phyloP scores from a whole-genome alignment of 805 yeast genomes.

The Nakazawaea holstii region DNA sequence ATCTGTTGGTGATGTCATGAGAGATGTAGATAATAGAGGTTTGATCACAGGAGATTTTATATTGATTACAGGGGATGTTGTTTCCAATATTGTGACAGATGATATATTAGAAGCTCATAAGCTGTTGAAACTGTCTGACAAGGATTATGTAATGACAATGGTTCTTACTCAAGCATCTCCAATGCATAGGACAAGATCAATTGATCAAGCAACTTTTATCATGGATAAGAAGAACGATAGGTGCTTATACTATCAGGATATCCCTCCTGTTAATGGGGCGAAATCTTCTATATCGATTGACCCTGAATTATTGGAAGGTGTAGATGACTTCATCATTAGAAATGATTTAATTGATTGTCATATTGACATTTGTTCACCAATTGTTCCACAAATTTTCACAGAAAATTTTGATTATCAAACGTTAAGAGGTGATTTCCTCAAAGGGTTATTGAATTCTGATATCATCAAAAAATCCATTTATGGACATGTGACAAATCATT shows the following conservation, averaged over 20 bases:
- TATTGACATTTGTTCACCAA: slow-evolving; percentile 91
- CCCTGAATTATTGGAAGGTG: slow-evolving; percentile 74
- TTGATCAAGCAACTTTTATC: slow-evolving; percentile 81
- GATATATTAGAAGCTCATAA: slow-evolving; percentile 71
- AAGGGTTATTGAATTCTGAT: slow-evolving; percentile 87
- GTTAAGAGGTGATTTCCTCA: slow-evolving; percentile 80
- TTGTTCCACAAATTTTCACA: slow-evolving; percentile 91
- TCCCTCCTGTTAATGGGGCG: slow-evolving; percentile 48
- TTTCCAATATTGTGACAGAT: slow-evolving; percentile 81
- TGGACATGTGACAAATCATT: slow-evolving; percentile 75
- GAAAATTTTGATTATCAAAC: slow-evolving; percentile 94
- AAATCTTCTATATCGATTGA: slow-evolving; percentile 59
- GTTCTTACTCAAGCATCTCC: slow-evolving; percentile 83
- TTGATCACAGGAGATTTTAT: slow-evolving; percentile 86
- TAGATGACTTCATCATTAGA: slow-evolving; percentile 72
- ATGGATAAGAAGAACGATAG: slow-evolving; percentile 68
- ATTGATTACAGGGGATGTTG: slow-evolving; percentile 89
- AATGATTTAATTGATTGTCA: slow-evolving; percentile 96
- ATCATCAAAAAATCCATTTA: slow-evolving; percentile 86
- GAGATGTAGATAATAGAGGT: slow-evolving; percentile 90
- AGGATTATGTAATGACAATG: slow-evolving; percentile 93
- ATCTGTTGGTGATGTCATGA: slow-evolving; percentile 96
- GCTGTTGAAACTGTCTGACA: slow-evolving; percentile 65
- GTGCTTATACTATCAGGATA: slow-evolving; percentile 80
- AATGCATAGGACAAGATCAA: slow-evolving; percentile 76